Base-by-base conservation (phyloP, 805 yeast species). In the Starmerella kuoi region DNA sequence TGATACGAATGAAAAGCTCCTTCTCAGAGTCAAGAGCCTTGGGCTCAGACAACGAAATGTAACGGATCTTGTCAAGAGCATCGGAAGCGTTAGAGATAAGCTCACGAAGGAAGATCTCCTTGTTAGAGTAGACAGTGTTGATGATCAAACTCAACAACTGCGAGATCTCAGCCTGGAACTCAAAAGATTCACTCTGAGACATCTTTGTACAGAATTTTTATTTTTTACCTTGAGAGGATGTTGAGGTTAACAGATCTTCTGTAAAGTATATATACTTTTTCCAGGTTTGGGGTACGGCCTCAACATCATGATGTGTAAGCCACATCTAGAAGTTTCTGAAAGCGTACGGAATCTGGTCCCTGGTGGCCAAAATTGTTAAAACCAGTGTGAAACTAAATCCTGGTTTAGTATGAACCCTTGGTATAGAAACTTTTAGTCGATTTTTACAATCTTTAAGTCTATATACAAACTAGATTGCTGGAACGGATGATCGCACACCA, bases 161-260 rank as follows among this genome's bases (percentile, higher is more conserved):
- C 80, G 97, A 85, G 70, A 91, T 91, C 86, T 91, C 99, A 77
- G 99, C 99, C 70, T 93, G 95, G 71, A 91, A 91, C 74, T 88
- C 97, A 52, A 55, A 61, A 36, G 63, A 59, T 49, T 61, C 64
- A 39, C 52, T 47, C 26, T 61, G 54, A 35, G 55, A 50, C 61
- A 57, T 57, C 45, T 48, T 49, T n/a, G 18, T 11, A 14, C 12
- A 25, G 12, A 9, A 25, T 11, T 11, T 9, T 14, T 25, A 25
- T 25, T 9, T 25, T n/a, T n/a, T n/a, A n/a, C n/a, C n/a, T n/a
- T n/a, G n/a, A n/a, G n/a, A n/a, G n/a, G n/a, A n/a, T n/a, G 28
- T 14, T 11, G 28, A 25, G 14, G 28, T 25, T 25, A 9, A 11
- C 12, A 14, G 24, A 20, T 14, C 12, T n/a, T 19, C 14, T 9